phyloP scores from a whole-genome alignment of 345 rosid genomes.

The Bruguiera parviflora region DNA sequence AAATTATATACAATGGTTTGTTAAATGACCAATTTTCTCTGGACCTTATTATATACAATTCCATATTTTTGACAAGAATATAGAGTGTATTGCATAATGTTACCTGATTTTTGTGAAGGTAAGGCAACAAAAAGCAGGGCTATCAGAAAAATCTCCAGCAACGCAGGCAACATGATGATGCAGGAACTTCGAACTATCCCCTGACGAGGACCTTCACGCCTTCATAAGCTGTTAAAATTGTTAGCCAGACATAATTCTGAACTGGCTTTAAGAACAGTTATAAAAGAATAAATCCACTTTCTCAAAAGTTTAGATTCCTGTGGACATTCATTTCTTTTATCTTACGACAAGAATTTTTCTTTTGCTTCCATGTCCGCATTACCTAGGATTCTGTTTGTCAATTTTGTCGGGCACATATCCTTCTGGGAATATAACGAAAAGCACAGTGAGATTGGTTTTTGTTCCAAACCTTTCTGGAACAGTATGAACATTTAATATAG shows the following conservation, averaged over 20 bases:
- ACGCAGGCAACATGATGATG: constrained; percentile 23
- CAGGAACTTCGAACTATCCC: neutral
- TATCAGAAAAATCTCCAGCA: constrained; percentile 7
- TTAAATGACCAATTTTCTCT: too few relatives aligned
- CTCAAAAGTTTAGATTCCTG: constrained; percentile 31
- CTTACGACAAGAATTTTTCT: constrained; percentile 15
- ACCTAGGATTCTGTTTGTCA: neutral
- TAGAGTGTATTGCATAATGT: neutral
- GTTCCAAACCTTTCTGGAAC: too few relatives aligned
- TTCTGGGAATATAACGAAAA: too few relatives aligned
- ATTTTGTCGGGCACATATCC: neutral
- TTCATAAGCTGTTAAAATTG: neutral
- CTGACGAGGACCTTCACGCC: neutral
- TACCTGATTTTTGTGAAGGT: constrained; percentile 31
- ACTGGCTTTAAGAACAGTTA: neutral
- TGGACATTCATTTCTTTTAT: constrained; percentile 25
- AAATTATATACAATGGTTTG: too few relatives aligned
- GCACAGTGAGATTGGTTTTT: too few relatives aligned
- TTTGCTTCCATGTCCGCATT: neutral
- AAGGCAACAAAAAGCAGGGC: constrained; percentile 18
- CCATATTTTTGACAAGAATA: neutral
- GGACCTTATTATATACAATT: neutral
- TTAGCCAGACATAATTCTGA: neutral
- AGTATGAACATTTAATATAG: too few relatives aligned
- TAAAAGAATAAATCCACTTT: constrained; percentile 17